phyloP scores from a whole-genome alignment of 2,329 filamentous ascomycete species.

The Trichoderma simmonsii region DNA sequence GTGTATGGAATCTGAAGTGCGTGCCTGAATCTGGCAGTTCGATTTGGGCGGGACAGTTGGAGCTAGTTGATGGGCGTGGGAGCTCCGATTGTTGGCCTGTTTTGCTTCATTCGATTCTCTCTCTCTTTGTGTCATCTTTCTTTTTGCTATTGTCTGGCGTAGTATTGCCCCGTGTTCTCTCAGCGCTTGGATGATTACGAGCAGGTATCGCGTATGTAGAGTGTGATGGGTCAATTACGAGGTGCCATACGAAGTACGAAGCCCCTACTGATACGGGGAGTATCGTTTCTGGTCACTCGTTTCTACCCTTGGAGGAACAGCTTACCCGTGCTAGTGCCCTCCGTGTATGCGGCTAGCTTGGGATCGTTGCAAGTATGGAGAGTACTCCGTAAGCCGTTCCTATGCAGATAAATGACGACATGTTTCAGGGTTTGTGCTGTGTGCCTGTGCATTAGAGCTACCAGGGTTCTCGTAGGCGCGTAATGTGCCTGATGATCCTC shows the following conservation, averaged over 20 bases:
- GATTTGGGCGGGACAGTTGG: not conserved
- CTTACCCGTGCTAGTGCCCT: not conserved
- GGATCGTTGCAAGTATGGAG: not conserved
- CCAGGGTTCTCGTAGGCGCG: not conserved
- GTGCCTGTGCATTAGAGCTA: not conserved
- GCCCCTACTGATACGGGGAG: not conserved
- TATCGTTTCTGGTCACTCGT: not conserved
- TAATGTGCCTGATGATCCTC: constrained; percentile 10
- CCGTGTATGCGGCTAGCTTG: not conserved
- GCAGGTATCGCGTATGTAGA: not conserved
- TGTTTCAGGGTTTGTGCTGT: not conserved
- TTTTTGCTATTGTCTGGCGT: not conserved
- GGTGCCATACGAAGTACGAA: not conserved
- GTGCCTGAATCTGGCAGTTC: not conserved
- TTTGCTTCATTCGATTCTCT: not conserved
- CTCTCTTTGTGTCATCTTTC: not conserved
- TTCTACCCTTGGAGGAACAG: not conserved
- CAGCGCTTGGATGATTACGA: not conserved
- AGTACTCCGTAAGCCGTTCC: not conserved
- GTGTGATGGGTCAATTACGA: not conserved
- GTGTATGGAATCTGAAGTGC: not conserved
- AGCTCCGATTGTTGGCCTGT: not conserved
- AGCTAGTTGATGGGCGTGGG: not conserved
- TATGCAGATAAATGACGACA: not conserved
- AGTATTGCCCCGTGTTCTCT: not conserved